phyloP scores from a whole-genome alignment of 2,329 filamentous ascomycete genomes.

The Alternaria atra region DNA sequence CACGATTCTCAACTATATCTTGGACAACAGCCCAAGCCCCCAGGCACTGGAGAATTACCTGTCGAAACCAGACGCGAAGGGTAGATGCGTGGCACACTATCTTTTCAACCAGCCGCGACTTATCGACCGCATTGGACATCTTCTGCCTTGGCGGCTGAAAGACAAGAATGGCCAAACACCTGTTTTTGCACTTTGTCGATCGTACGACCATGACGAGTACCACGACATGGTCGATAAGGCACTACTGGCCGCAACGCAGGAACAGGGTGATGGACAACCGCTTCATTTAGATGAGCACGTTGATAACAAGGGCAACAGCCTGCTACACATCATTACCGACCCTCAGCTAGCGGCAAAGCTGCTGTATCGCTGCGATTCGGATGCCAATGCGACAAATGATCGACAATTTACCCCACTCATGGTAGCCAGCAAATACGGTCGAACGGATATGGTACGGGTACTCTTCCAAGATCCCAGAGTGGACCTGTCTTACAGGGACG shows the following conservation, averaged over 20 bases:
- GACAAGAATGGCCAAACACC: constrained; percentile 99
- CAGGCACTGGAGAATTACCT: constrained; percentile 73
- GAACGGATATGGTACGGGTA: constrained; percentile 89
- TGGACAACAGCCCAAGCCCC: constrained; percentile 62
- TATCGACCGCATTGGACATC: constrained; percentile 76
- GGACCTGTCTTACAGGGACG: constrained; percentile 82
- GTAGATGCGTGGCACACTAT: constrained; percentile 93
- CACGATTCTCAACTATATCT: constrained; percentile 75
- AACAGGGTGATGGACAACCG: constrained; percentile 80
- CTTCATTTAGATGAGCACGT: constrained; percentile 93
- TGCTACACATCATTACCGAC: constrained; percentile 95
- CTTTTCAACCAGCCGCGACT: constrained; percentile 88
- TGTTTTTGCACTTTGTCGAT: constrained; percentile 91
- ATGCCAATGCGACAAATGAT: constrained; percentile 94
- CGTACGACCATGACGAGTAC: constrained; percentile 92
- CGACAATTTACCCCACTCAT: constrained; percentile 95
- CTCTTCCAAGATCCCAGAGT: constrained; percentile 89
- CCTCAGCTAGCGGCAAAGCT: constrained; percentile 77
- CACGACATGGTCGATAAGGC: constrained; percentile 85
- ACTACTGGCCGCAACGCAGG: constrained; percentile 74
- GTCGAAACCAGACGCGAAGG: constrained; percentile 79
- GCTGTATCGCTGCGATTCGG: constrained; percentile 86
- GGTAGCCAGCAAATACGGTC: constrained; percentile 98
- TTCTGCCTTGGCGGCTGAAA: constrained; percentile 87
- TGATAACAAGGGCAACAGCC: constrained; percentile 89